A percentile compares a stretch with the other conserved stretches of the same genome.
phyloP scores from a whole-genome alignment of 129 eudicot species.

The Heracleum sosnowskyi region DNA sequence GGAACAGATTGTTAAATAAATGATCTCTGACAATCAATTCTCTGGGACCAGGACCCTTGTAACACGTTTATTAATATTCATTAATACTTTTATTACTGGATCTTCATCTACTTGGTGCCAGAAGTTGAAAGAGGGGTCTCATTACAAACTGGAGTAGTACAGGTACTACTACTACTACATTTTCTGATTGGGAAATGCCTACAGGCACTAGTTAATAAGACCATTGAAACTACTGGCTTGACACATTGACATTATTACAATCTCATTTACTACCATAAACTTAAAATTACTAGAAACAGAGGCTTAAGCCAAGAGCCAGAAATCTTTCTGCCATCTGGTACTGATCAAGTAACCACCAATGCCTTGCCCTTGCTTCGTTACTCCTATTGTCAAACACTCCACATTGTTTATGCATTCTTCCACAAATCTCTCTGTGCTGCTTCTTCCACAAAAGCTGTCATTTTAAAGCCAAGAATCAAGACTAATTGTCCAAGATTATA shows the following conservation, averaged over 20 bases:
- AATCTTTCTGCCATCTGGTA: constrained; percentile 95
- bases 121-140: constrained; percentile 1
- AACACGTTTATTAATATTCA: constrained; percentile 8
- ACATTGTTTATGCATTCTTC: constrained; percentile 70
- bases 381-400: constrained; percentile 93
- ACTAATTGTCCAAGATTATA: neutral
- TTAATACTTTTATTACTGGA: neutral
- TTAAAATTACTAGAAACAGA: no score
- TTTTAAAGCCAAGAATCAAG: neutral
- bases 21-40: no score
- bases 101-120: constrained; percentile 2
- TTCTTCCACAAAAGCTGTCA: constrained; percentile 58
- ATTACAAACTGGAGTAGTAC: constrained; percentile 6
- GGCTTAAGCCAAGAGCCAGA: constrained; percentile 80
- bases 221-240: neutral
- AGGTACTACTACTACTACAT: neutral
- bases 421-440: constrained; percentile 80
- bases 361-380: constrained; percentile 79
- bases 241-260: neutral
- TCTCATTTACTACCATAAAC: neutral
- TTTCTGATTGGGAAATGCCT: constrained; percentile 1
- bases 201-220: neutral
- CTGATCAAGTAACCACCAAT: constrained; percentile 91
- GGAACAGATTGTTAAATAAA: no score
- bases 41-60: no score